Conservation (phyloP, 2,329 filamentous ascomycete genomes). For the Colletotrichum orchidophilum region DNA sequence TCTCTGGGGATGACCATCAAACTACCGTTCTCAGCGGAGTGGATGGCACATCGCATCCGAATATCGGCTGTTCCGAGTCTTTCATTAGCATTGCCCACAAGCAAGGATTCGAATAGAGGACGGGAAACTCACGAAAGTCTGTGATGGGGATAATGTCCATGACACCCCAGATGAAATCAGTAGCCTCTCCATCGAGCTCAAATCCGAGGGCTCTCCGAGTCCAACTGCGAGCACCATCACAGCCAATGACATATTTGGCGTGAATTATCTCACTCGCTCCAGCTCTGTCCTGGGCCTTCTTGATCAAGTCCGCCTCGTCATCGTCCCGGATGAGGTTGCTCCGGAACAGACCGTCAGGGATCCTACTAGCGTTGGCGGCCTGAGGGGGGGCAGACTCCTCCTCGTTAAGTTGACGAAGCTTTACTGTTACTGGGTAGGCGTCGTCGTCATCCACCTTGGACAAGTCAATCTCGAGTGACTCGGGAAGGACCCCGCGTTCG, state of each 20-base stretch:
- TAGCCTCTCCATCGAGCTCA: slow-evolving; percentile 63
- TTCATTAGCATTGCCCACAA: not conserved
- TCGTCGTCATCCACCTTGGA: slow-evolving; percentile 55
- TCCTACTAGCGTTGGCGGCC: slow-evolving; percentile 47
- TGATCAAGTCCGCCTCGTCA: slow-evolving; percentile 54
- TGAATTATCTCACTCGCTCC: slow-evolving; percentile 54
- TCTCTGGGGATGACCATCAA: slow-evolving; percentile 74
- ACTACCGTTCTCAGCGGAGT: slow-evolving; percentile 63
- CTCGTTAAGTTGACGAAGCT: slow-evolving; percentile 64
- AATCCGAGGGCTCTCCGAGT: slow-evolving; percentile 66
- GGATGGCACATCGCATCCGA: slow-evolving; percentile 65
- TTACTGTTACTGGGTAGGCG: slow-evolving; percentile 69
- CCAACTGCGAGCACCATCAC: slow-evolving; percentile 76
- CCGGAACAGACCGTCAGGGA: slow-evolving; percentile 64
- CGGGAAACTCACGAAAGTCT: slow-evolving; percentile 55
- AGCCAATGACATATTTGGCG: slow-evolving; percentile 73
- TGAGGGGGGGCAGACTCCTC: slow-evolving; percentile 61
- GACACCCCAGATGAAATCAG: slow-evolving; percentile 59
- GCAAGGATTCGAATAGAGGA: fast-evolving
- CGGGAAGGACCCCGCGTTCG: slow-evolving; percentile 69
- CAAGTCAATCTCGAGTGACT: slow-evolving; percentile 63
- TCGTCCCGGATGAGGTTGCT: slow-evolving; percentile 68
- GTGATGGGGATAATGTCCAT: slow-evolving; percentile 48
- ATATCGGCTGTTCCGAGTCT: slow-evolving; percentile 54
- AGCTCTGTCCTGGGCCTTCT: slow-evolving; percentile 39